Conservation (phyloP, 2,329 filamentous ascomycete species). For the Diaporthe batatas region DNA sequence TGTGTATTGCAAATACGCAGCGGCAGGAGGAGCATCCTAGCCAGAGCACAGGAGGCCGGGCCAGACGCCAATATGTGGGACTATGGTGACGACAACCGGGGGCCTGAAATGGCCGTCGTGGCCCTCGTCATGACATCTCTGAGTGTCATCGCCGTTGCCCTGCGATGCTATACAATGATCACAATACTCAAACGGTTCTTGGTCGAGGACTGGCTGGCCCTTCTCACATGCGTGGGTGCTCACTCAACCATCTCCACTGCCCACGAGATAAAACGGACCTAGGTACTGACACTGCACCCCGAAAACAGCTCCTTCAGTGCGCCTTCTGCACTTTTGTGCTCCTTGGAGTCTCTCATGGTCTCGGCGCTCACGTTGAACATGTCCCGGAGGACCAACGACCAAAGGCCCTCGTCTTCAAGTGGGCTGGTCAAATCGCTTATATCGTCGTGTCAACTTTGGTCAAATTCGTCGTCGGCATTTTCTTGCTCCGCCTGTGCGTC, state of each 20-base stretch:
- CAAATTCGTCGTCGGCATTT: slow-evolving; percentile 56
- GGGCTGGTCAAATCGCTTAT: slow-evolving; percentile 55
- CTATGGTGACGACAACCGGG: slow-evolving; percentile 40
- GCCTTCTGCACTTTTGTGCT: slow-evolving; percentile 38
- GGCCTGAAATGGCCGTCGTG: slow-evolving; percentile 37
- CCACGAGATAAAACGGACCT: neutral
- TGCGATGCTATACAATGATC: slow-evolving; percentile 41
- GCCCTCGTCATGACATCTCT: slow-evolving; percentile 38
- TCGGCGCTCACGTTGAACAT: slow-evolving; percentile 38
- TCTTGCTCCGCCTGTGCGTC: slow-evolving; percentile 55
- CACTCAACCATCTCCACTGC: neutral
- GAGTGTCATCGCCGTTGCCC: slow-evolving; percentile 36
- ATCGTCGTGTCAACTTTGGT: slow-evolving; percentile 55
- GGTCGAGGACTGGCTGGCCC: slow-evolving; percentile 41
- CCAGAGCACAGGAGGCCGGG: neutral
- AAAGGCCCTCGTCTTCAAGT: slow-evolving; percentile 46
- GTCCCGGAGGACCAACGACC: slow-evolving; percentile 36
- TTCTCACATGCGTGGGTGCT: slow-evolving; percentile 39
- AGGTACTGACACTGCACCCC: slow-evolving; percentile 8
- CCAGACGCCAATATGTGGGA: slow-evolving; percentile 38
- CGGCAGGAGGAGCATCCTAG: neutral
- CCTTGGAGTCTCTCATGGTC: slow-evolving; percentile 38
- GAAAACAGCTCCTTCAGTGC: slow-evolving; percentile 35
- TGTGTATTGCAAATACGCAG: slow-evolving; percentile 8
- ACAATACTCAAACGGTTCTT: slow-evolving; percentile 41